Conservation (phyloP, 441 rosid species). For the Rhodomyrtus psidioides region DNA sequence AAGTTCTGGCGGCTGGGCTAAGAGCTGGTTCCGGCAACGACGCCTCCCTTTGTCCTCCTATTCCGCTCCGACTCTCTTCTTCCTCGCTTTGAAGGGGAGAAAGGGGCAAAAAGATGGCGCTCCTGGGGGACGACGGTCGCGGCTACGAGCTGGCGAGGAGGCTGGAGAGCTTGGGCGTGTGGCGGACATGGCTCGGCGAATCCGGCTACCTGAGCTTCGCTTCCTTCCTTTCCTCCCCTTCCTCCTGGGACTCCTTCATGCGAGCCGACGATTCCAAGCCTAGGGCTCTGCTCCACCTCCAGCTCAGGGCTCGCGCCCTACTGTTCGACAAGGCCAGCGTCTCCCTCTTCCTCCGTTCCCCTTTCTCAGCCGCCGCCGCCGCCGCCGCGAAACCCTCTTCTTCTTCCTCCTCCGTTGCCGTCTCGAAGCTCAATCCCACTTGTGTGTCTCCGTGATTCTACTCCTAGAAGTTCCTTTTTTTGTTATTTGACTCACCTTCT, state of each 20-base stretch:
- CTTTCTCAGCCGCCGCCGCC: background rate
- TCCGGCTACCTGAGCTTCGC: constrained; percentile 39
- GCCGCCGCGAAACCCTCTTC: constrained; percentile 2
- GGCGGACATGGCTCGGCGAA: constrained; percentile 87
- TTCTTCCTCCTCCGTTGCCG: constrained; percentile 27
- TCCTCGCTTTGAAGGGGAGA: background rate
- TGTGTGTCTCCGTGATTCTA: constrained; percentile 25
- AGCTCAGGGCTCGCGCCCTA: constrained; percentile 83
- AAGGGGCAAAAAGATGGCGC: constrained; percentile 27
- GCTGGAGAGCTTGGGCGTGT: constrained; percentile 60
- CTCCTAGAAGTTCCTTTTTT: background rate
- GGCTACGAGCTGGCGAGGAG: constrained; percentile 74
- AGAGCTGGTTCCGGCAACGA: background rate
- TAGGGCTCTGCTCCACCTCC: constrained; percentile 74
- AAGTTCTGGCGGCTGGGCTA: background rate
- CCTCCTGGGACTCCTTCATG: constrained; percentile 74
- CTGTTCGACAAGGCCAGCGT: constrained; percentile 66
- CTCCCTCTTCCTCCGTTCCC: constrained; percentile 51
- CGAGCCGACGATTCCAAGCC: constrained; percentile 55
- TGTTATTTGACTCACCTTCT: background rate
- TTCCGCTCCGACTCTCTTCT: background rate
- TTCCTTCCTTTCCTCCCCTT: constrained; percentile 53
- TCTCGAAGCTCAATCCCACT: constrained; percentile 56
- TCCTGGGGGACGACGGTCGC: constrained; percentile 83
- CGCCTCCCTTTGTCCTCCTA: background rate